A percentile compares a stretch with the other conserved stretches of the same genome.
Conservation (phyloP, 2,329 filamentous ascomycete genomes). For the Colletotrichum destructivum region DNA sequence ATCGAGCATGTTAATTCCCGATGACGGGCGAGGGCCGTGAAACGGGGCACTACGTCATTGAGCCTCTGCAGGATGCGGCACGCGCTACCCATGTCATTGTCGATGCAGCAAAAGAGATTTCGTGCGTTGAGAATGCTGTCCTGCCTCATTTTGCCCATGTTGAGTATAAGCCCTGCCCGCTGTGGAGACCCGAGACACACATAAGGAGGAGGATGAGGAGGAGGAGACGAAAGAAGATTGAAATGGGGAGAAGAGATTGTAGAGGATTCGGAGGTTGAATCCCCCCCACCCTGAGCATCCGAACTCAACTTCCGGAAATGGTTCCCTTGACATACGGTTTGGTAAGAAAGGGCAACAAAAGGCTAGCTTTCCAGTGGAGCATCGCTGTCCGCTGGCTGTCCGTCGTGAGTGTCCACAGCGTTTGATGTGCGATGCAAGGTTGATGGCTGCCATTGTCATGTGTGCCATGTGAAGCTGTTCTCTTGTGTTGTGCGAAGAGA, state of each 20-base stretch:
- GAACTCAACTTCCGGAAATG: conserved; percentile 21
- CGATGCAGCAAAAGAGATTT: conserved; percentile 29
- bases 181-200: conserved; percentile 6
- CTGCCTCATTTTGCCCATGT: conserved; percentile 28
- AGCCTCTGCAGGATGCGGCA: conserved; percentile 34
- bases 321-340: neutral
- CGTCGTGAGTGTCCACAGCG: conserved; percentile 4
- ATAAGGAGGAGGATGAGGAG: neutral
- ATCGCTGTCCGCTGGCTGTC: conserved; percentile 1
- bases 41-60: conserved; percentile 41
- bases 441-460: conserved; percentile 4
- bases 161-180: neutral
- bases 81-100: conserved; percentile 16
- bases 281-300: neutral
- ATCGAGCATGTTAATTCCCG: conserved; percentile 37
- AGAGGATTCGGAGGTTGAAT: neutral
- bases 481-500: neutral
- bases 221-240: neutral
- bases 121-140: conserved; percentile 25
- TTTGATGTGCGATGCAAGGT: conserved; percentile 16
- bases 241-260: neutral
- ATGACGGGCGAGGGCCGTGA: conserved; percentile 39
- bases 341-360: conserved; percentile 4
- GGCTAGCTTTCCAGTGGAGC: conserved; percentile 31
- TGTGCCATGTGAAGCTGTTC: neutral